Evolutionary conservation across 2,329 filamentous ascomycete genomes (phyloP), one percentile per base, ranked within the genome.

Genomic region (Mycosphaerella sp.): DNA sequence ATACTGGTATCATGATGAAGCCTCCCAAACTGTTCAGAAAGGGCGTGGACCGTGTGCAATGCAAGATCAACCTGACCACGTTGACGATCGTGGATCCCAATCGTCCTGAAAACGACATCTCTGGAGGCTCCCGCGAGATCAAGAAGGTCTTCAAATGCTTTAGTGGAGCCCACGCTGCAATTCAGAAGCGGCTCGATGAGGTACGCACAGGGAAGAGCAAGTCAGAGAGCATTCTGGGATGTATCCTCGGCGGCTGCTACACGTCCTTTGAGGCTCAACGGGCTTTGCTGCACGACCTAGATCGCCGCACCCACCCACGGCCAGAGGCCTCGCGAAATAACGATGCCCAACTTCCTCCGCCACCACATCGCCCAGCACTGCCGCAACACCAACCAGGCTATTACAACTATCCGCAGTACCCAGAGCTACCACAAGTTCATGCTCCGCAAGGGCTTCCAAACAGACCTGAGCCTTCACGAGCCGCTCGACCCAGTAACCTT

Each of bases 21-120:
- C 85, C 85, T 1, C 87, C 89, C 0, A 79, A 80, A 6, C 87
- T 87, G 62, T 77, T 91, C 53, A 75, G 79, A 59, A 97, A 97
- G 82, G 86, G 86, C 67, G 59, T 3, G 81, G 70, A 70, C 49
- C 63, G 51, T 7, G 51, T 54, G 5, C 32, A 35, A 27, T 67
- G 66, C 62, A 57, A 52, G 18, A 80, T 79, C 61, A 83, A 84
- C 62, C 70, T 68, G 12, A 76, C 85, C 44, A 82, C 89, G 1
- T 75, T 98, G 1, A 87, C 85, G 7, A 95, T 98, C 62, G 85
- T 95, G 52, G 93, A 98, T 64, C 93, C 93, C 0, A 95, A 97
- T 68, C 86, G 87, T 52, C 68, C 80, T 0, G 73, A 77, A 21
- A 97, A 97, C 66, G 93, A 98, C 64, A 93, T 98, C 21, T 85